Base-by-base conservation (phyloP, 2,329 filamentous ascomycete genomes). In the Fusarium decemcellulare region DNA sequence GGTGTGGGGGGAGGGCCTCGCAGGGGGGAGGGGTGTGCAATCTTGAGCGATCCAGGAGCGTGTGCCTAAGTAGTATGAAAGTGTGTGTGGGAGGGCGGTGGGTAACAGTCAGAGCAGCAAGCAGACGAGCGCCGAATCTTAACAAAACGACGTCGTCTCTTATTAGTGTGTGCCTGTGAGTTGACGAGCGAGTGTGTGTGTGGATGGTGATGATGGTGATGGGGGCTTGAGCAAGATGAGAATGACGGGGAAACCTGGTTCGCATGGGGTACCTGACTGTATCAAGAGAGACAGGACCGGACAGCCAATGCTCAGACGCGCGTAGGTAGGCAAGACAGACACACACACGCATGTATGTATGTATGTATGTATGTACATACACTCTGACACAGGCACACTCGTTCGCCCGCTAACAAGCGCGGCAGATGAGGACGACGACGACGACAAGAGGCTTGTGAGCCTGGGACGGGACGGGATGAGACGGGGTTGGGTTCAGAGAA, bases 11-110 rank as follows among this genome's bases (percentile, higher is more conserved):
- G 66, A 65, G 58, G 37, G 46, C 46, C 46, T 67, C 42, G 39
- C 50, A 60, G 63, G 61, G 59, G 65, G 53, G 62, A 64, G 58
- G 63, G 70, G 61, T 55, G 46, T 57, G 39, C 57, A 58, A 60
- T 53, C 48, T 43, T 58, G 67, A 62, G 67, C 51, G 65, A 67
- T 63, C 59, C 67, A 63, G 63, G 55, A 67, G 65, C 63, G 32
- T 34, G 32, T 34, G 32, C 11, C 32, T 34, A 34, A 9, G 32
- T 34, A 11, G 47, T 50, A 30, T 12, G 23, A 50, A 30, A 50
- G 65, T 59, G 57, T 67, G 65, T 65, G 63, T 70, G 70, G 63
- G 68, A 72, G 65, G 64, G 67, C 48, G 65, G 70, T 72, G 71
- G 70, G 63, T 68, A 68, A 52, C 61, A 42, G 39, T 52, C 55